These are phyloP conservation scores for Mangifera indica DNA, from an alignment of 345 rosid genomes.

Conservation along the genomic window DNA sequence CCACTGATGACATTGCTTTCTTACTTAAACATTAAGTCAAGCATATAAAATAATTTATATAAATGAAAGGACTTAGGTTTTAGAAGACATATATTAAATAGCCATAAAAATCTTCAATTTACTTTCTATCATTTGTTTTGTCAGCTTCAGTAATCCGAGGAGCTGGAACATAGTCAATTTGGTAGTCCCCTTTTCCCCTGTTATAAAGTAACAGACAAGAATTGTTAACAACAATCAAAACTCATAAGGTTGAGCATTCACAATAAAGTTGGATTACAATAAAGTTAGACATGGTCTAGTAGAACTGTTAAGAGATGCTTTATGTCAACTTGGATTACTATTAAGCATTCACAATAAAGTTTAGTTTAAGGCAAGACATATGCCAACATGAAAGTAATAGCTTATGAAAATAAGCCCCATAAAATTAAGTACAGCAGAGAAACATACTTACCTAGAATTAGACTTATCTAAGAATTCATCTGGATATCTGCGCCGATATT, in stretches of 20 bases:
- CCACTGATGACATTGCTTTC: not conserved
- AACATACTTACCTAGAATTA: conserved; percentile 50
- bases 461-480: conserved; percentile 93
- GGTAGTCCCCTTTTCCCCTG: conserved; percentile 91
- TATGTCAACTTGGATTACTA: not conserved
- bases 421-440: not conserved
- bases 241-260: not conserved
- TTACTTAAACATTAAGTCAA: not conserved
- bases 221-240: conserved; percentile 7
- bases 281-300: not conserved
- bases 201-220: conserved; percentile 25
- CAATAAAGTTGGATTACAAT: not conserved
- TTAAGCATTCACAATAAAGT: not conserved
- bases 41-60: not conserved
- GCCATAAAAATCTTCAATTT: conserved; percentile 28
- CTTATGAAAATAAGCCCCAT: not conserved
- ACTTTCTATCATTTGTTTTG: conserved; percentile 79
- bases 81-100: not conserved
- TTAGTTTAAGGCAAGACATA: not conserved
- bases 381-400: not conserved
- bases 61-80: no score
- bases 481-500: conserved; percentile 78
- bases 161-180: conserved; percentile 88
- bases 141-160: conserved; percentile 91
- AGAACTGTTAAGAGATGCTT: no score